Evolutionary conservation across 768 basidiomycete species (phyloP), one percentile per base, ranked within the genome.

Genomic region (Tephrocybe rancida): DNA sequence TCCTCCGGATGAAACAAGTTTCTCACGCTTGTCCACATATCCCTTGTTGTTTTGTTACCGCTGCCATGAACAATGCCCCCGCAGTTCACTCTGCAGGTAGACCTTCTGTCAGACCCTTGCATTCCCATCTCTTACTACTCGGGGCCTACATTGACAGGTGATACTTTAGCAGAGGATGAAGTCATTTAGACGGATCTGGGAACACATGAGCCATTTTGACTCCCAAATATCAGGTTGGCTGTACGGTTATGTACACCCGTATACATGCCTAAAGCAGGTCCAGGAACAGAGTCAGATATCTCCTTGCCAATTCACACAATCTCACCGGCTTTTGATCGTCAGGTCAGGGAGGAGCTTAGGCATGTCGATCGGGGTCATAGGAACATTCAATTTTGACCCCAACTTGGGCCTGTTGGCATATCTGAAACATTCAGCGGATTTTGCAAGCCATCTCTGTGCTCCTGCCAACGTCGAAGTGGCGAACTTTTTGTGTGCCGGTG

Each of bases 401-500:
- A 9, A 7, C 10, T 37, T 16, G 35, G 35, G 35, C 35, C 35
- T 37, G 7, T 16, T 37, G 35, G 10, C 35, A 13, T 9, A 37
- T 16, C 16, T 7, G 8, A 39, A 50, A 42, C 29, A 18, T 26
- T 6, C 26, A 24, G 21, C 32, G 39, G 39, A 21, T 16, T n/a
- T 9, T 50, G 19, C 9, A 22, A n/a, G n/a, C 25, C 27, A 22
- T 29, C 14, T 50, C 19, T 41, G 5, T 32, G 32, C 46, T 37
- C 46, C 46, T 47, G 46, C 46, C 46, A 47, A 47, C 30, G 46
- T 47, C 46, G 24, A 47, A 8, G n/a, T 47, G 34, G 19, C 29
- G 5, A 41, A 41, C 39, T 32, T 41, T 47, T 47, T 13, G n/a
- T 35, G 24, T 6, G 14, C 34, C 32, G 25, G n/a, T 47, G 8